Evolutionary conservation across 345 rosid genomes (phyloP), one percentile per base, ranked within the genome.

Genomic region (Combretum micranthum): DNA sequence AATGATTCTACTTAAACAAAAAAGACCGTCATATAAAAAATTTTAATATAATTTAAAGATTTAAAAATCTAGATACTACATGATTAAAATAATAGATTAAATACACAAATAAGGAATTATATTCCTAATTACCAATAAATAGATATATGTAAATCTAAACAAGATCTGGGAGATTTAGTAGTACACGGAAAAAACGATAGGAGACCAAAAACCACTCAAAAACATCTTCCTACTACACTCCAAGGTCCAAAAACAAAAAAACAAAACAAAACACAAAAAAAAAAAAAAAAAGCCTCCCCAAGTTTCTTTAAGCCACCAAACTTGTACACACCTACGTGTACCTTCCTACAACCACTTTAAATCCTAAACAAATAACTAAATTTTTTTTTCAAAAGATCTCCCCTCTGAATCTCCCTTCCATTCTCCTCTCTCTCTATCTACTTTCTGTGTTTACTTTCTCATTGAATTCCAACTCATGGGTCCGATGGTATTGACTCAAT

Each of bases 401-500:
- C 26, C 8, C 44, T 53, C 55, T 13, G 16, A 12, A 7, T 39
- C 47, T 58, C 18, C 20, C 20, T 32, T 32, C 39, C 6, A 13
- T 48, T 15, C 51, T 57, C 55, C 64, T 44, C 22, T 50, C 32
- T 19, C 20, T 11, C 48, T 20, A 3, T 39, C 22, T 13, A 6
- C 20, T 2, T 2, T 18, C 44, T 13, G n/a, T n/a, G n/a, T n/a
- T n/a, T n/a, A n/a, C 13, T 12, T 19, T 57, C 48, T 11, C 52
- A 15, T 16, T 22, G 16, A 20, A 13, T 25, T 17, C 32, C 13
- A 13, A 7, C 15, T 37, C 26, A 88, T 92, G 98, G 76, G 68
- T 63, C 96, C 93, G 26, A 26, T 84, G 61, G 93, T 85, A 23
- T 57, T 92, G 73, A 85, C 90, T 18, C 92, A 88, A 79, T 56